Evolutionary conservation across 176 grass and related monocot species (phyloP).

Genomic region (Olyra latifolia): DNA sequence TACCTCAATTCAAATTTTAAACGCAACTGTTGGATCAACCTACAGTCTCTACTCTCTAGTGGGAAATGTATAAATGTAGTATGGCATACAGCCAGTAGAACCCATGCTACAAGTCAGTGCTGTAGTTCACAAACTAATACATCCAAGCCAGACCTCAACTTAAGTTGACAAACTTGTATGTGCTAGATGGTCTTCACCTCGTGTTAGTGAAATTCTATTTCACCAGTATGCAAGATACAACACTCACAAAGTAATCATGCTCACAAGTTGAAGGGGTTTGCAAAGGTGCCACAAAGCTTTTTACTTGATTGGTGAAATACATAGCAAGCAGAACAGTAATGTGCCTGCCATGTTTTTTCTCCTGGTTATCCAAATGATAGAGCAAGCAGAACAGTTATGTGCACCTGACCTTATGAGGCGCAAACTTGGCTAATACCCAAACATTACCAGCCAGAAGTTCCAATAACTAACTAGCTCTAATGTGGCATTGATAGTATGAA

Average conservation of each 20-base stretch:
- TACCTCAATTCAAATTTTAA: not conserved
- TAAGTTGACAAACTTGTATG: conserved; percentile 24
- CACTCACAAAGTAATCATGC: not conserved
- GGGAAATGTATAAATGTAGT: not conserved
- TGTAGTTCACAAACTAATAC: conserved; percentile 12
- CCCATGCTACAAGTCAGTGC: not conserved
- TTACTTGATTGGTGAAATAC: conserved; percentile 11
- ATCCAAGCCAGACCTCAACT: not conserved
- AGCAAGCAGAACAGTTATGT: not conserved
- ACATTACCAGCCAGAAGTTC: conserved; percentile 33
- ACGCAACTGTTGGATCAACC: not conserved
- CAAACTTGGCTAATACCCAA: not conserved
- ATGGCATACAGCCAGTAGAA: not conserved
- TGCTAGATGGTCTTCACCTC: not conserved
- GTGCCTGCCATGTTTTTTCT: conserved; percentile 12
- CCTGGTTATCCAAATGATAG: conserved; percentile 15
- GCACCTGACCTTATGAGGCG: conserved; percentile 30
- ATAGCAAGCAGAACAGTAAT: not conserved
- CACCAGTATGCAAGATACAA: conserved; percentile 7
- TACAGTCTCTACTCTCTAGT: conserved; percentile 19
- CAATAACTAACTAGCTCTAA: conserved; percentile 6
- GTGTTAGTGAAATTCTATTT: not conserved
- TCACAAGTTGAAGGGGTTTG: not conserved
- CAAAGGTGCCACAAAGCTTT: not conserved
- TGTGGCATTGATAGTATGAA: conserved; percentile 11